A percentile compares a stretch with the other conserved stretches of the same genome.
These are phyloP conservation scores for Trichoderma pleuroti DNA, from an alignment of 2,329 filamentous ascomycete species.

Conservation along the genomic window DNA sequence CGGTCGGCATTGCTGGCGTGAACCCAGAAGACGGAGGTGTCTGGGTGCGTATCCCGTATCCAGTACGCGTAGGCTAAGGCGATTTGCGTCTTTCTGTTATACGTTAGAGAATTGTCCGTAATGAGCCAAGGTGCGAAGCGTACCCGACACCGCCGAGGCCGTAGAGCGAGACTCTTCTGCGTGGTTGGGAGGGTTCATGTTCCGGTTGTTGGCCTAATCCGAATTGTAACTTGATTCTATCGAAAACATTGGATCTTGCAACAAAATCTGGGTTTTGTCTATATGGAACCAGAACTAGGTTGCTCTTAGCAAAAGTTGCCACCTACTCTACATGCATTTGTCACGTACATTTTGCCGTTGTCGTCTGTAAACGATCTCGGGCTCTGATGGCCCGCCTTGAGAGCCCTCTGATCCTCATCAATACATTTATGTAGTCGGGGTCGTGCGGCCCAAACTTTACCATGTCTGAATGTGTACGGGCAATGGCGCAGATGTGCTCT, in stretches of 20 bases:
- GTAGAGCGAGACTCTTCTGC: constrained; percentile 10
- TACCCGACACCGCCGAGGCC: constrained; percentile 6
- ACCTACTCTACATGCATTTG: background rate
- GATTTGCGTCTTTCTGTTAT: background rate
- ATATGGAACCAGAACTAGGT: constrained; percentile 20
- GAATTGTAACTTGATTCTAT: constrained; percentile 11
- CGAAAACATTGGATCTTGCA: background rate
- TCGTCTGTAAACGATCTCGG: background rate
- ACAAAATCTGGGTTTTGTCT: constrained; percentile 18
- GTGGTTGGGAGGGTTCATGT: background rate
- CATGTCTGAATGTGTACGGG: background rate
- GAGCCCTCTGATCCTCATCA: constrained; percentile 4
- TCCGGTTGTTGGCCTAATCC: background rate
- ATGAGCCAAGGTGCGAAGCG: background rate
- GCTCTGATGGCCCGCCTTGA: background rate
- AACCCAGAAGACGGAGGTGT: constrained; percentile 34
- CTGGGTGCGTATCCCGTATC: constrained; percentile 21
- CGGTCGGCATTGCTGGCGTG: constrained; percentile 31
- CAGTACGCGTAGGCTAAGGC: constrained; percentile 26
- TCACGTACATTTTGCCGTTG: background rate
- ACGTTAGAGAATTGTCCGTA: background rate
- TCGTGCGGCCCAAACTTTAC: background rate
- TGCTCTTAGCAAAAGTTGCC: background rate
- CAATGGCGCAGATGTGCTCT: background rate
- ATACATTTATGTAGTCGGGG: background rate